Evolutionary conservation across 768 basidiomycete species (phyloP), one percentile per base, ranked within the genome.

Genomic region (Collybia nuda): DNA sequence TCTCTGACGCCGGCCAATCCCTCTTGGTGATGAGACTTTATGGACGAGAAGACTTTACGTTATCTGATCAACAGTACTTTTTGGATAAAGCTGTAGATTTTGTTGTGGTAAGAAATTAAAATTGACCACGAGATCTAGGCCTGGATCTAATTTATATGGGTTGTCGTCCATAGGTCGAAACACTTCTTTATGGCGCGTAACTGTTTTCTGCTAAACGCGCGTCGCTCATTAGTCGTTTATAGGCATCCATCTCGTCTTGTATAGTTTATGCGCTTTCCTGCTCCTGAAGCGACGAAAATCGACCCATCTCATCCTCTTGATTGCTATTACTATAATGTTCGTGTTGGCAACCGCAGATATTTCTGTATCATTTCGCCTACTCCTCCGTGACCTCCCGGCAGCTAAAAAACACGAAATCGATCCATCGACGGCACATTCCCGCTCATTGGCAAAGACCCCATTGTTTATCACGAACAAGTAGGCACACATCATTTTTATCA

Each of bases 211-310:
- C 23, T 35, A 7, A 3, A 26, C 24, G 24, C 24, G 7, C 4
- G 4, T 26, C 24, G 4, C 24, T 3, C 24, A 26, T 32, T 14
- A 32, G 24, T 26, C 29, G 6, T 32, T 11, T 18, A 3, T 47
- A 68, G 72, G 71, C 22, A 63, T 72, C 44, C 73, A 72, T 53
- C 54, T 62, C 14, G 62, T 71, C 29, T 63, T 75, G 23, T 73
- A 70, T 56, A 55, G 56, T 24, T 6, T 32, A 32, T 71, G 71
- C 48, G 40, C 63, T 36, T 69, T 58, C 55, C 63, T 72, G 12
- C 32, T 74, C 23, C 51, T 62, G 32, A 60, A 55, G 40, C 52
- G 61, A 21, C 56, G 62, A 43, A 61, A 61, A 21, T 41, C 51
- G 0, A 51, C 63, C 1, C 69, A 68, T 44, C 57, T 64, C 53